Base-by-base conservation (phyloP, 305 asterid species). In the Fraxinus dipetala region DNA sequence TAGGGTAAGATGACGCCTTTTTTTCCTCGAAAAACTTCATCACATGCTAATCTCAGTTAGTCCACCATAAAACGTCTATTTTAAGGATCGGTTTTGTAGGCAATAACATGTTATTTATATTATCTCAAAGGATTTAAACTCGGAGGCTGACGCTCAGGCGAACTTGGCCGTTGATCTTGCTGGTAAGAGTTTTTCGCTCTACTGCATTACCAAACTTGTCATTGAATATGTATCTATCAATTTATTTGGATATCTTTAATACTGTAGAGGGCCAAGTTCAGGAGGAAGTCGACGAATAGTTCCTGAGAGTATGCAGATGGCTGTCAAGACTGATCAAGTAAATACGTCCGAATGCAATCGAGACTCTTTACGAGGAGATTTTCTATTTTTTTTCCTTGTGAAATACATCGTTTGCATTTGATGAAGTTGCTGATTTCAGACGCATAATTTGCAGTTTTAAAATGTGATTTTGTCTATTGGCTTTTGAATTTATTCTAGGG, bases 81-180 rank as follows among this genome's bases (percentile, higher is more conserved):
- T 14, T 79, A 13, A 7, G 54, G 13, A 24, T 24, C 40, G 22
- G 51, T 43, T 40, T 43, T 20, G 45, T 22, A 79, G 78, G 65
- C 28, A 84, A 34, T 86, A 76, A 63, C 70, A 7, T 31, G 32
- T 24, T 38, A 24, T 63, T 74, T 75, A 69, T 77, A 63, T 82
- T 82, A 79, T 80, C 67, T 77, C 5, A 18, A 84, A 96, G 99
- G 98, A 93, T 86, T 90, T 90, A 28, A 96, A 96, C 87, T 86
- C 97, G 0, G 99, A 96, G 82, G 99, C 99, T 0, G 99, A 96
- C 91, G 90, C 90, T 83, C 99, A 87, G 87, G 99, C 99, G 72
- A 96, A 93, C 91, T 88, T 96, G 89, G 99, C 92, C 3, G 97
- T 90, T 11, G 93, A 89, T 32, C 99, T 96, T 82, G 90, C 95